Evolutionary conservation across 352 stramenopile species (phyloP).

Genomic region (Phytophthora fragariae): DNA sequence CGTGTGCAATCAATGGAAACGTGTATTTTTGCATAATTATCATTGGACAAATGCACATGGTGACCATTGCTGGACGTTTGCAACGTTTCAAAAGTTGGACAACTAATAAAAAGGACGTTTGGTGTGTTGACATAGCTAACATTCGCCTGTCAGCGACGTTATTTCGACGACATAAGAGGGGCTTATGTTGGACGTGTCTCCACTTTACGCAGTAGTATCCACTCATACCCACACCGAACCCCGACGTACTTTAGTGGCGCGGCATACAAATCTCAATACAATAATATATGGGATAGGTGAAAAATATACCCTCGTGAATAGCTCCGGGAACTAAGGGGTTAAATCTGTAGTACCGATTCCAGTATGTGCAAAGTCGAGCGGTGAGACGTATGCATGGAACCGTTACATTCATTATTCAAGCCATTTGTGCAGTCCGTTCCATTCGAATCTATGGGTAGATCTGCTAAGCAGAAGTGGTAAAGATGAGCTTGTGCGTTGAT

Average conservation of each 20-base stretch:
- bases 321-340: too few species aligned
- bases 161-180: background rate
- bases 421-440: too few species aligned
- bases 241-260: background rate
- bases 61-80: background rate
- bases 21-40: background rate
- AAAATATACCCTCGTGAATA: too few species aligned
- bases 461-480: too few species aligned
- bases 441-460: too few species aligned
- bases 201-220: background rate
- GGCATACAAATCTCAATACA: background rate
- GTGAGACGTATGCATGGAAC: too few species aligned
- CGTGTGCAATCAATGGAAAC: background rate
- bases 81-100: background rate
- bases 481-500: too few species aligned
- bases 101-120: background rate
- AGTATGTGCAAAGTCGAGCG: too few species aligned
- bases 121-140: background rate
- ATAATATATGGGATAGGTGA: background rate
- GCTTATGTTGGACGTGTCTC: background rate
- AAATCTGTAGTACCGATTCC: too few species aligned
- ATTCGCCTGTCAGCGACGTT: background rate
- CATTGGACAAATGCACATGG: background rate
- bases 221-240: background rate
- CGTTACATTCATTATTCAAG: too few species aligned